Base-by-base conservation (phyloP, 2,329 filamentous ascomycete species). In the Colletotrichum australisinense region DNA sequence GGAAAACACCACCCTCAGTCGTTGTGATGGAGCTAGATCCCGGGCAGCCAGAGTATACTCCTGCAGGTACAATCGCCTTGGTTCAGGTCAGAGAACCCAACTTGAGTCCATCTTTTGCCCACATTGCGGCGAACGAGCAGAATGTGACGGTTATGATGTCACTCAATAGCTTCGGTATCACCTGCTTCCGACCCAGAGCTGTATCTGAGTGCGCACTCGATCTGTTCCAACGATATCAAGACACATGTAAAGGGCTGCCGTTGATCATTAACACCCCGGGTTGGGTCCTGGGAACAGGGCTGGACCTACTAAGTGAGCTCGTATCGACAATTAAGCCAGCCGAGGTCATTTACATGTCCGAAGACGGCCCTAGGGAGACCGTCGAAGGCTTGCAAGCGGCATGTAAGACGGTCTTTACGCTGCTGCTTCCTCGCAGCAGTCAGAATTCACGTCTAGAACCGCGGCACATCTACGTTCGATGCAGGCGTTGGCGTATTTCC, bases 401-500 rank as follows among this genome's bases (percentile, higher is more conserved):
- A 19, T 86, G 84, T 35, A 82, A 78, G 26, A 82, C 82, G 5
- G 76, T 78, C 0, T 85, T 93, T 57, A 82, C 84, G 52, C 84
- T 86, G 5, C 82, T 95, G n/a, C n/a, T 5, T 88, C 91, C 5
- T 92, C 92, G 1, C 88, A 92, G 76, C 81, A 86, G 9, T 86
- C 86, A n/a, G 88, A 90, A 53, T 85, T 85, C 53, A 86, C 86
- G 1, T 84, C 88, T 3, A 86, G 92, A 49, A 93, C 91, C 11
- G 88, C 93, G 0, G 87, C 89, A 0, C 91, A 95, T 74, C 81
- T 94, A 3, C 86, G 93, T 63, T 88, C 88, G 6, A 95, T 96
- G 92, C 93, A 95, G 76, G 90, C 88, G n/a, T 92, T 95, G 87
- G 92, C 93, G 0, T 96, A 95, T 77, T 94, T 96, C 78, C 94